A percentile compares a stretch with the other conserved stretches of the same genome.
Evolutionary conservation across 2,329 filamentous ascomycete genomes (phyloP).

Genomic region (Hymenoscyphus salicellus): DNA sequence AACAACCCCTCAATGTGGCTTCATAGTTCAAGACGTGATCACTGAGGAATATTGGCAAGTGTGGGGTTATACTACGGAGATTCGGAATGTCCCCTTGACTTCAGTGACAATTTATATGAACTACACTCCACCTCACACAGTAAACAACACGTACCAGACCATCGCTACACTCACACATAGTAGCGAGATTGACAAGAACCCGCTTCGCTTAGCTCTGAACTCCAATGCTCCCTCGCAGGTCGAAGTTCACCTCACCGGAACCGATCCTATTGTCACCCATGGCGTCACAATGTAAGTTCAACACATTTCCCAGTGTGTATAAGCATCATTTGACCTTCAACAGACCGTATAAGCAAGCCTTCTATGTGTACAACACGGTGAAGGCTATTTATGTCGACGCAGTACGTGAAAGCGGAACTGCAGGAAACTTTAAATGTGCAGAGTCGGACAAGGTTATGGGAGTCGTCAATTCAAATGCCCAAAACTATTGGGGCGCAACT

Average conservation of each 20-base stretch:
- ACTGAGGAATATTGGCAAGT: constrained; percentile 21
- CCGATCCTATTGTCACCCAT: constrained; percentile 12
- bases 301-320: background rate
- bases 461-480: constrained; percentile 20
- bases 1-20: constrained; percentile 19
- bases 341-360: constrained; percentile 23
- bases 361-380: constrained; percentile 25
- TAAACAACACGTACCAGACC: constrained; percentile 11
- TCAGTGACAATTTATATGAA: constrained; percentile 18
- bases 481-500: constrained; percentile 16
- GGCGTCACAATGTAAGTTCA: constrained; percentile 20
- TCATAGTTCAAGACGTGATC: constrained; percentile 22
- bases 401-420: constrained; percentile 12
- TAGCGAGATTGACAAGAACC: constrained; percentile 12
- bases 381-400: constrained; percentile 22
- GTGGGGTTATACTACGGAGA: background rate
- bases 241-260: constrained; percentile 7
- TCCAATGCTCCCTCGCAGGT: background rate
- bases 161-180: constrained; percentile 13
- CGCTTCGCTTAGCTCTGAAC: constrained; percentile 14
- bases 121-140: constrained; percentile 7
- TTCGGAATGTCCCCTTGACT: constrained; percentile 18
- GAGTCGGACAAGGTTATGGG: constrained; percentile 3
- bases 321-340: background rate
- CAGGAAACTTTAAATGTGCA: constrained; percentile 13